These are phyloP conservation scores for Fusarium kyushuense DNA, from an alignment of 2,329 filamentous ascomycete genomes.

Conservation along the genomic window DNA sequence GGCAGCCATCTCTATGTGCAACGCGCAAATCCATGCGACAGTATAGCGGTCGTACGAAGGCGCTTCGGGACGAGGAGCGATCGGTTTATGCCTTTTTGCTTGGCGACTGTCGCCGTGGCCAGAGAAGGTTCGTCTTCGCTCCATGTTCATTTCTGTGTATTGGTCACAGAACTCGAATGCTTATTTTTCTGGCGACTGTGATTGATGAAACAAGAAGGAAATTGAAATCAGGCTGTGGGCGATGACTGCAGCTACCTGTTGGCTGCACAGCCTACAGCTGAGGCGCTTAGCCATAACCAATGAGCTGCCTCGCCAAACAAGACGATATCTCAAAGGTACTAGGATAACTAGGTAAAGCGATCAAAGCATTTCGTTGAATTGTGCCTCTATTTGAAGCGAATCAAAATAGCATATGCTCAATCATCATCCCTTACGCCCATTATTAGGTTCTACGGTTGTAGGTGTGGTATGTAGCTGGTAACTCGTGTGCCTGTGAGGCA, in stretches of 20 bases:
- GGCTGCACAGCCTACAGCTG: background rate
- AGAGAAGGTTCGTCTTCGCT: background rate
- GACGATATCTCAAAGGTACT: background rate
- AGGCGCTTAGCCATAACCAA: background rate
- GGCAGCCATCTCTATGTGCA: conserved; percentile 47
- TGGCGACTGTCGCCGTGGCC: accelerated
- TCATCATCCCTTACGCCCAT: background rate
- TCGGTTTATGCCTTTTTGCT: background rate
- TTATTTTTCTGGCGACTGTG: background rate
- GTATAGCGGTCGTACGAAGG: background rate
- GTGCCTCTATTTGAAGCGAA: no score
- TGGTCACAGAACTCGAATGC: no score
- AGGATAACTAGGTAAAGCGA: no score
- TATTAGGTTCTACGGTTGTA: background rate
- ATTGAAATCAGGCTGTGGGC: background rate
- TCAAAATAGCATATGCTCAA: no score
- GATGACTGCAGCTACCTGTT: background rate
- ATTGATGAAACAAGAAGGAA: background rate
- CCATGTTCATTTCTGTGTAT: background rate
- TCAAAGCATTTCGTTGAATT: no score
- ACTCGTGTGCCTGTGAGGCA: background rate
- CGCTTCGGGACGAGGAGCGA: accelerated
- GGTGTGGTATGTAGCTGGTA: background rate
- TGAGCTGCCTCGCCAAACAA: background rate
- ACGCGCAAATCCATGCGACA: conserved; percentile 51